Base-by-base conservation (phyloP, 768 basidiomycete genomes). In the Porphyrellus cyaneotinctus region DNA sequence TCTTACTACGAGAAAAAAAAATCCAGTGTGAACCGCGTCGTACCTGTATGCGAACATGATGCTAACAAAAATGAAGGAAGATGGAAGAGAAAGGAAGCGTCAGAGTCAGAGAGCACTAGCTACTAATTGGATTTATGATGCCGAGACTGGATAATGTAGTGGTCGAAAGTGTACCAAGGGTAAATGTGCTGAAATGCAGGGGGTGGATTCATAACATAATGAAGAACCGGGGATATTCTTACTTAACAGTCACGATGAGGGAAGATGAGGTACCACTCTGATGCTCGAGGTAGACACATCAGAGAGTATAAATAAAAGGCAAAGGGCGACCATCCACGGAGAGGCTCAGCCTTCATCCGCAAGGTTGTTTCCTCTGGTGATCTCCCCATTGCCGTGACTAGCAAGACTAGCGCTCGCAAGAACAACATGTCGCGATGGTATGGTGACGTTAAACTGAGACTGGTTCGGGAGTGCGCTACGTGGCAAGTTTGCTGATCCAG, bases 391-490 rank as follows among this genome's bases (percentile, higher is more conserved):
- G 10, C 57, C 59, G 54, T 63, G 56, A 20, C 47, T 44, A 46
- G 52, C 15, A 17, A 52, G 13, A 28, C 54, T 43, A 38, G 47
- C 26, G 28, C 42, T 52, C 4, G 36, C 14, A 17, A 53, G 43
- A 22, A 42, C 26, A 31, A 14, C 44, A 14, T 56, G 45, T 43
- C 68, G 66, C 35, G 64, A 54, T 43, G 68, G 59, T n/a, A 61
- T 62, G 9, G 76, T 68, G 33, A 79, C 56, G 51, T 70, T 74
- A 58, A 81, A 82, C 11, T 64, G 64, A 32, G 73, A 70, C 55
- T 77, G 79, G 32, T 73, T 73, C 20, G 78, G 76, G 51, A 76
- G 71, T 24, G 83, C 82, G 59, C 81, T 85, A 43, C 78, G 80
- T 15, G 83, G 76, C 37, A 67, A 65, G 47, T 79, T 71, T 26